These are phyloP conservation scores for Microbotryomycetes sp. DNA, from an alignment of 1,284 basidiomycete genomes.

Conservation along the genomic window DNA sequence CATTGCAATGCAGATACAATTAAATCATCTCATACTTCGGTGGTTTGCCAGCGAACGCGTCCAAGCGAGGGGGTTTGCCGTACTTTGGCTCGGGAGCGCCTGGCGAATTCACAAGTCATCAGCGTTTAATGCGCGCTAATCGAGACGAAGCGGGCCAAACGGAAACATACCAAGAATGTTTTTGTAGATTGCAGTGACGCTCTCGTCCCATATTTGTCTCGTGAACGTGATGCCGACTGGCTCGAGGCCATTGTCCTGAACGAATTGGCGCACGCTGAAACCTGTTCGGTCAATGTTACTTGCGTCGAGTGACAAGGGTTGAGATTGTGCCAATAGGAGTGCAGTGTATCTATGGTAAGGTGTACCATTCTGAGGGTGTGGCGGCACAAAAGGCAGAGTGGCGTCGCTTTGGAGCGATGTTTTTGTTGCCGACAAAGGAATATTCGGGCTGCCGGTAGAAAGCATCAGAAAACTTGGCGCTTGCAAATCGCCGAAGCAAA, in stretches of 20 bases:
- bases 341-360: slow-evolving; percentile 77
- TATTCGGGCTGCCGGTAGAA: slow-evolving; percentile 56
- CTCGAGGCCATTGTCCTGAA: slow-evolving; percentile 36
- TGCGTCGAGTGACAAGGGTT: slow-evolving; percentile 21
- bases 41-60: slow-evolving; percentile 48
- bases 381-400: slow-evolving; percentile 63
- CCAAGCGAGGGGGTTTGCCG: slow-evolving; percentile 52
- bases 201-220: slow-evolving; percentile 65
- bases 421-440: slow-evolving; percentile 60
- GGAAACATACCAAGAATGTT: slow-evolving; percentile 54
- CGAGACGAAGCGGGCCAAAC: not conserved
- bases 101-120: slow-evolving; percentile 20
- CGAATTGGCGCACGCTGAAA: slow-evolving; percentile 62
- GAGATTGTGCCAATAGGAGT: slow-evolving; percentile 63
- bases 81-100: slow-evolving; percentile 59
- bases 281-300: slow-evolving; percentile 48
- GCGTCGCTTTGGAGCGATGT: slow-evolving; percentile 42
- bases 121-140: not conserved
- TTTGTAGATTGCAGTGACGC: slow-evolving; percentile 59
- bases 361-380: slow-evolving; percentile 76
- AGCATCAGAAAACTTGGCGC: not conserved
- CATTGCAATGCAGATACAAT: not conserved
- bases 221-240: slow-evolving; percentile 55
- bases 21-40: slow-evolving; percentile 24
- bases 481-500: not conserved